Evolutionary conservation across 257 asterid genomes (phyloP).

Genomic region (Apocynum venetum): DNA sequence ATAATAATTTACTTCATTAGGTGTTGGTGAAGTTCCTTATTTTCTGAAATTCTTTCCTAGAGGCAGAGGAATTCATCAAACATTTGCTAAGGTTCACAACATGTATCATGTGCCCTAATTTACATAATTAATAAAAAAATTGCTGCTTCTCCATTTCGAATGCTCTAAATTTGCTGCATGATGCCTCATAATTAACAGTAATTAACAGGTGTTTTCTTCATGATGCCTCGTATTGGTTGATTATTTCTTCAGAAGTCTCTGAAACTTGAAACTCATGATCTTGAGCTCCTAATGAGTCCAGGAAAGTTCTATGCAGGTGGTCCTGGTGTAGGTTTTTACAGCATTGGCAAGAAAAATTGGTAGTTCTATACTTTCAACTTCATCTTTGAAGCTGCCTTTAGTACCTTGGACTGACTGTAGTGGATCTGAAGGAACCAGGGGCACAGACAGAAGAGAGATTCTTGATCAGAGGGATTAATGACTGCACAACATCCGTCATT

Average conservation of each 20-base stretch:
- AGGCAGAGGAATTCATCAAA: conserved; percentile 5
- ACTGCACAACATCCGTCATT: conserved; percentile 83
- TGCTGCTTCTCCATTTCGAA: neutral
- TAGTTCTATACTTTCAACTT: neutral
- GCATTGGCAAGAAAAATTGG: neutral
- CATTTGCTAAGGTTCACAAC: neutral
- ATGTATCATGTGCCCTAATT: neutral
- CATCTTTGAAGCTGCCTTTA: neutral
- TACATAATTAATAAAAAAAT: neutral
- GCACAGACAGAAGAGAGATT: conserved; percentile 30
- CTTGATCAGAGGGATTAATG: conserved; percentile 72
- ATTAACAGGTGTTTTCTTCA: neutral
- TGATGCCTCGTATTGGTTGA: neutral
- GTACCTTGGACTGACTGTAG: conserved; percentile 33
- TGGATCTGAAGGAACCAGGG: conserved; percentile 36
- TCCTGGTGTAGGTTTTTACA: neutral
- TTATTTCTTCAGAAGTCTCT: neutral
- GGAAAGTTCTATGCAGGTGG: neutral
- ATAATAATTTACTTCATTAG: neutral
- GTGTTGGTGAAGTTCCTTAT: neutral
- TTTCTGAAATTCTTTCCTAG: neutral
- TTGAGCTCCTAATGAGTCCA: neutral
- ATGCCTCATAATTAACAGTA: neutral
- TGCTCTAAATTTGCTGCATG: neutral
- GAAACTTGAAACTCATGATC: neutral